A percentile compares a stretch with the other conserved stretches of the same genome.
Conservation (phyloP, 2,329 filamentous ascomycete genomes). For the Delphinella strobiligena region DNA sequence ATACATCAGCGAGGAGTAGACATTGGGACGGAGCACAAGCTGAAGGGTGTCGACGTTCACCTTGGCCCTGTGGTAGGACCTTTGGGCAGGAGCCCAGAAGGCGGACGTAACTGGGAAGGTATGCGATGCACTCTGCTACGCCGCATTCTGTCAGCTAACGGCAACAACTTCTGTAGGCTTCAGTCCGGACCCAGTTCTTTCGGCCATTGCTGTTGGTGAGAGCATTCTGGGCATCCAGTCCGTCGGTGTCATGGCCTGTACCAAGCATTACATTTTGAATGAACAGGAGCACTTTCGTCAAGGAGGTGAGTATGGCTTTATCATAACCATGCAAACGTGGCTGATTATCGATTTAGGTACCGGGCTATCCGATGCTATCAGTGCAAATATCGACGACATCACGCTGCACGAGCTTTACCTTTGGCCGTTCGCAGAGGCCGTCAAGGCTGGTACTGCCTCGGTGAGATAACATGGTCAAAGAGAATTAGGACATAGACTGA, state of each 20-base stretch:
- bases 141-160: neutral
- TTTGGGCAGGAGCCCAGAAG: conserved; percentile 54
- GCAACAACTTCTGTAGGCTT: conserved; percentile 26
- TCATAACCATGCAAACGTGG: neutral
- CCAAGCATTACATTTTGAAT: conserved; percentile 64
- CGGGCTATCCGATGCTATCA: conserved; percentile 50
- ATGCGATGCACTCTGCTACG: conserved; percentile 15
- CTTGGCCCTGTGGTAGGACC: conserved; percentile 69
- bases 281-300: conserved; percentile 66
- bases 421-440: conserved; percentile 44
- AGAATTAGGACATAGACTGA: no score
- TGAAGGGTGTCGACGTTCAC: conserved; percentile 63
- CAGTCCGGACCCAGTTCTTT: conserved; percentile 63
- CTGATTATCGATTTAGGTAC: conserved; percentile 35
- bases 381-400: conserved; percentile 50
- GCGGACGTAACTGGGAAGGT: conserved; percentile 63
- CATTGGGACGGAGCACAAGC: conserved; percentile 64
- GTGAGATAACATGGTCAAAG: no score
- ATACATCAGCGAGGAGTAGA: conserved; percentile 57
- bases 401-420: conserved; percentile 53
- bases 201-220: conserved; percentile 59
- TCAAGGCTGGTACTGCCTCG: conserved; percentile 34
- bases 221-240: conserved; percentile 72
- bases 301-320: conserved; percentile 11
- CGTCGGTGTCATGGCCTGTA: conserved; percentile 70